phyloP scores from a whole-genome alignment of 768 basidiomycete genomes.

The Boletus tomentosulus region DNA sequence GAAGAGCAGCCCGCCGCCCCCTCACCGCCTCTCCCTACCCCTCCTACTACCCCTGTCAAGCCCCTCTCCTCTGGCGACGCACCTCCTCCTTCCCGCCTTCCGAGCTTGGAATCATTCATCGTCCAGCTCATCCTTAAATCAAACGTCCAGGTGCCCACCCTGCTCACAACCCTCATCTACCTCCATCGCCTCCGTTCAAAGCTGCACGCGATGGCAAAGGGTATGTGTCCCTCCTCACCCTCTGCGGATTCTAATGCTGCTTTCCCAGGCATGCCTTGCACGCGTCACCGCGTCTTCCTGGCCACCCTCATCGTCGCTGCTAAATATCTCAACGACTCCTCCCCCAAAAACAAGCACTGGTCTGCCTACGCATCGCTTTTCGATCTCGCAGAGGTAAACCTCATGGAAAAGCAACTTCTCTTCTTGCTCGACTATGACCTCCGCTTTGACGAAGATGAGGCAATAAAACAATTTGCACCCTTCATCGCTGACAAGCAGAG shows the following conservation, averaged over 20 bases:
- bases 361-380: slow-evolving; percentile 71
- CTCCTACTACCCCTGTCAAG: slow-evolving; percentile 64
- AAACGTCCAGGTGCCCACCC: slow-evolving; percentile 86
- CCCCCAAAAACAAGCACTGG: slow-evolving; percentile 96
- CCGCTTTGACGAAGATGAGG: slow-evolving; percentile 82
- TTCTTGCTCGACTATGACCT: slow-evolving; percentile 91
- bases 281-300: slow-evolving; percentile 92
- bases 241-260: slow-evolving; percentile 8
- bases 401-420: slow-evolving; percentile 97
- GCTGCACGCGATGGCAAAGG: slow-evolving; percentile 80
- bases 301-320: slow-evolving; percentile 93
- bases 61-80: slow-evolving; percentile 28
- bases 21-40: slow-evolving; percentile 49
- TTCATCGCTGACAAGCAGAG: slow-evolving; percentile 43
- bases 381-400: slow-evolving; percentile 77
- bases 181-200: slow-evolving; percentile 81
- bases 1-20: slow-evolving; percentile 43
- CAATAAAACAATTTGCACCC: slow-evolving; percentile 64
- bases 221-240: slow-evolving; percentile 38
- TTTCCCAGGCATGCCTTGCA: slow-evolving; percentile 70
- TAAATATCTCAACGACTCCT: slow-evolving; percentile 97
- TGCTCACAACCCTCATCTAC: slow-evolving; percentile 88
- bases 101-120: slow-evolving; percentile 83
- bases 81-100: slow-evolving; percentile 36
- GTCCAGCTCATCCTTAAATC: slow-evolving; percentile 70